These are phyloP conservation scores for Fraxinus latifolia DNA, from an alignment of 305 asterid genomes.

Conservation along the genomic window DNA sequence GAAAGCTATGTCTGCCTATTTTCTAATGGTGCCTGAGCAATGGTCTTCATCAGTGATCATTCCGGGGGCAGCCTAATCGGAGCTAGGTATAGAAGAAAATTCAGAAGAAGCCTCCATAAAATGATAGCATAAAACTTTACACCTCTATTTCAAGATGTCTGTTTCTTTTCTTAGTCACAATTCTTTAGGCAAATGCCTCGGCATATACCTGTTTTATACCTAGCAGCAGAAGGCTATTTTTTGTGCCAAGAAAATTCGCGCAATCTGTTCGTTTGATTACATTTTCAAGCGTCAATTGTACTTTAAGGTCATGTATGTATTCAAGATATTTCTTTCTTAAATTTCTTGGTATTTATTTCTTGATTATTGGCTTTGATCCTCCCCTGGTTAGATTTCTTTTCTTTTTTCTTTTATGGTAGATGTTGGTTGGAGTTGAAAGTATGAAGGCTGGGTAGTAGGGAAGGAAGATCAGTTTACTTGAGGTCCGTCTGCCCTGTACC, in stretches of 20 bases:
- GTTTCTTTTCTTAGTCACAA: neutral
- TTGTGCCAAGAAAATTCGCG: neutral
- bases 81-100: slow-evolving; percentile 36
- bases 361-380: neutral
- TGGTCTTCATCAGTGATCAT: slow-evolving; percentile 49
- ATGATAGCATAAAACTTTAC: slow-evolving; percentile 2
- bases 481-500: neutral
- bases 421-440: no score
- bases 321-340: neutral
- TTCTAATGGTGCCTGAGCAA: slow-evolving; percentile 79
- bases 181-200: slow-evolving; percentile 15
- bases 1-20: slow-evolving; percentile 88
- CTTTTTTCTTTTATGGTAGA: no score
- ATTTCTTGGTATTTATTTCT: neutral
- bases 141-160: slow-evolving; percentile 1
- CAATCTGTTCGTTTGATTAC: neutral
- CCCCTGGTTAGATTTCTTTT: no score
- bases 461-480: no score
- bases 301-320: slow-evolving; percentile 20
- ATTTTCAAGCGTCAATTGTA: neutral
- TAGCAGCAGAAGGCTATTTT: slow-evolving; percentile 20
- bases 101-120: slow-evolving; percentile 17
- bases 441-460: no score
- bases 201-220: slow-evolving; percentile 16
- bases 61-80: slow-evolving; percentile 33